Conservation (phyloP, 257 asterid genomes). For the Plantago elongata region DNA sequence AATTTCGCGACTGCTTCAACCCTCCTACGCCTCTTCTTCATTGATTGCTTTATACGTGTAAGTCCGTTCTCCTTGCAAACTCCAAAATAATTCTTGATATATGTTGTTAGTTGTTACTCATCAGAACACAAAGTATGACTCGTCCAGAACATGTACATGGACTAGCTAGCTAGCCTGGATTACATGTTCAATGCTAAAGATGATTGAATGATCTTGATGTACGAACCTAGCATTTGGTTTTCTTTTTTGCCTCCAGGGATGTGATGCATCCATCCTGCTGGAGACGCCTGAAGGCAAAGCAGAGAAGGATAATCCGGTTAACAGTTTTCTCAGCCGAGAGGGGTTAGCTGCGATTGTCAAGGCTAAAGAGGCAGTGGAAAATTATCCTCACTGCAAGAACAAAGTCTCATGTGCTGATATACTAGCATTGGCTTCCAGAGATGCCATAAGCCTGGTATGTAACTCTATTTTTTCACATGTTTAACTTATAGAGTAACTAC, state of each 20-base stretch:
- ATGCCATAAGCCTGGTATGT: conserved; percentile 70
- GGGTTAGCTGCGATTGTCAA: conserved; percentile 66
- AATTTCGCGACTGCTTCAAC: conserved; percentile 80
- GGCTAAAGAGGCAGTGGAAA: conserved; percentile 78
- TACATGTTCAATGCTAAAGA: too few species aligned
- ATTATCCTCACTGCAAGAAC: conserved; percentile 54
- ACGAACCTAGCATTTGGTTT: background rate
- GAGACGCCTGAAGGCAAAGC: conserved; percentile 38
- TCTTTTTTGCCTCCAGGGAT: conserved; percentile 39
- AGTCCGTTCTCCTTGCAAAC: background rate
- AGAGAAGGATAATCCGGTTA: conserved; percentile 78
- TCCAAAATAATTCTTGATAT: too few species aligned
- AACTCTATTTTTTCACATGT: background rate
- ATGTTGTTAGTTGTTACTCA: too few species aligned
- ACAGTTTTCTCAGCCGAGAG: conserved; percentile 76
- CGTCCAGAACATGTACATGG: too few species aligned
- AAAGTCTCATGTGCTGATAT: conserved; percentile 85
- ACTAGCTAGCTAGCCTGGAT: too few species aligned
- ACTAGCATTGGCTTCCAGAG: conserved; percentile 74
- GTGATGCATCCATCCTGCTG: conserved; percentile 69
- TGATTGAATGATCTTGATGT: too few species aligned
- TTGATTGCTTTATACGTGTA: conserved; percentile 73
- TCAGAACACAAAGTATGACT: too few species aligned
- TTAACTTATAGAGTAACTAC: background rate
- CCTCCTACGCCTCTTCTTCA: conserved; percentile 80